These are phyloP conservation scores for Samsoniella hepiali DNA, from an alignment of 2,329 filamentous ascomycete species.

Conservation along the genomic window DNA sequence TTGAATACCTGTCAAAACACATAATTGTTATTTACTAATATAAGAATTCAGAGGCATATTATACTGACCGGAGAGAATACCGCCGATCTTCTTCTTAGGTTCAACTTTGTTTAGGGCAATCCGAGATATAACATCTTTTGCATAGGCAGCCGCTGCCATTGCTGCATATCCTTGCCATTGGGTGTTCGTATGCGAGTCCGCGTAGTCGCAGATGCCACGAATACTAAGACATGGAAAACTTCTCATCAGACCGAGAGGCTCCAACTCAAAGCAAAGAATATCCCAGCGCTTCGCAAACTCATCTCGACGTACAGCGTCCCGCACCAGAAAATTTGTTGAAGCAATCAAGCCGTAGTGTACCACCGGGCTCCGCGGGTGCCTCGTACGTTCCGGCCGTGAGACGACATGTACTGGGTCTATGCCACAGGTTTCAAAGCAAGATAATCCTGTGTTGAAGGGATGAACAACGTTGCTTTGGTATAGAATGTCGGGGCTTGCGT, in stretches of 20 bases:
- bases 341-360: constrained; percentile 21
- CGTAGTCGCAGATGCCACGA: constrained; percentile 40
- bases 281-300: background rate
- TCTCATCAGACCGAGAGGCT: constrained; percentile 30
- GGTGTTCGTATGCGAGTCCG: constrained; percentile 38
- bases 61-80: no score
- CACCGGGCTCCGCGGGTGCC: constrained; percentile 12
- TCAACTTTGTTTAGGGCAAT: background rate
- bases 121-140: constrained; percentile 23
- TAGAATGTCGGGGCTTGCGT: background rate
- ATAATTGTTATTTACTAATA: background rate
- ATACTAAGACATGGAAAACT: constrained; percentile 35
- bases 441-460: background rate
- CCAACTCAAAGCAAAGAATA: constrained; percentile 29
- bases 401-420: constrained; percentile 24
- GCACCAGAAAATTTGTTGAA: constrained; percentile 19
- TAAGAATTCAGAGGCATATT: no score
- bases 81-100: background rate
- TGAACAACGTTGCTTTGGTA: background rate
- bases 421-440: background rate
- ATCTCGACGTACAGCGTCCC: constrained; percentile 20
- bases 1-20: no score
- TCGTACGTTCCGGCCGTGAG: constrained; percentile 34
- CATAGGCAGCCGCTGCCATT: constrained; percentile 31
- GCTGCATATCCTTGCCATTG: constrained; percentile 37